Evolutionary conservation across 805 yeast genomes (phyloP).

Genomic region (Isabelozyma gotoi): DNA sequence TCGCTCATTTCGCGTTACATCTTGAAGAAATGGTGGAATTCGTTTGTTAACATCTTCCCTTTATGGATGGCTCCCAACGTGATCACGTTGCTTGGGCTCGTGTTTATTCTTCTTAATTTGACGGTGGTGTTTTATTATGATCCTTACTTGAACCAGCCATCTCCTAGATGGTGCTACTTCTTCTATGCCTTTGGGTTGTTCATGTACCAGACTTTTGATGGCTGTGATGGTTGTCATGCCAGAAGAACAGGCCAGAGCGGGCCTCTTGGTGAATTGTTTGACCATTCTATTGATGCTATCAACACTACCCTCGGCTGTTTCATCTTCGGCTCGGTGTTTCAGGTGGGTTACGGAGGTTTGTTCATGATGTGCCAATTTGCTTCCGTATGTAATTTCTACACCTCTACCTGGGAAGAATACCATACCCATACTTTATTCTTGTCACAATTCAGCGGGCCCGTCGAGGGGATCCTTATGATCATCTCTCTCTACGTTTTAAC

Average conservation of each 20-base stretch:
- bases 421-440: conserved; percentile 82
- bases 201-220: conserved; percentile 92
- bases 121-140: conserved; percentile 67
- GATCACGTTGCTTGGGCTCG: conserved; percentile 77
- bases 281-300: conserved; percentile 74
- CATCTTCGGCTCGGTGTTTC: conserved; percentile 73
- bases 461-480: conserved; percentile 82
- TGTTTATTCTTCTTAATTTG: conserved; percentile 66
- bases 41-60: conserved; percentile 76
- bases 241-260: conserved; percentile 94
- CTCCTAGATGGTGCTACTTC: conserved; percentile 77
- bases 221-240: conserved; percentile 95
- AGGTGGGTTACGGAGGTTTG: conserved; percentile 68
- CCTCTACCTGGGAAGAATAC: conserved; percentile 94
- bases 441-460: conserved; percentile 87
- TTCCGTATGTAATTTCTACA: conserved; percentile 75
- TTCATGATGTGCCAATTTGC: conserved; percentile 68
- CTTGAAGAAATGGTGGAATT: conserved; percentile 79
- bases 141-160: conserved; percentile 57
- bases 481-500: conserved; percentile 55
- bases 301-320: conserved; percentile 80
- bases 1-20: conserved; percentile 73
- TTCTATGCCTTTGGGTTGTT: conserved; percentile 81
- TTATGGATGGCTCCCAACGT: conserved; percentile 89
- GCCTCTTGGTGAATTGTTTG: conserved; percentile 92